phyloP scores from a whole-genome alignment of 1,284 basidiomycete genomes.

The Moesziomyces sp. region DNA sequence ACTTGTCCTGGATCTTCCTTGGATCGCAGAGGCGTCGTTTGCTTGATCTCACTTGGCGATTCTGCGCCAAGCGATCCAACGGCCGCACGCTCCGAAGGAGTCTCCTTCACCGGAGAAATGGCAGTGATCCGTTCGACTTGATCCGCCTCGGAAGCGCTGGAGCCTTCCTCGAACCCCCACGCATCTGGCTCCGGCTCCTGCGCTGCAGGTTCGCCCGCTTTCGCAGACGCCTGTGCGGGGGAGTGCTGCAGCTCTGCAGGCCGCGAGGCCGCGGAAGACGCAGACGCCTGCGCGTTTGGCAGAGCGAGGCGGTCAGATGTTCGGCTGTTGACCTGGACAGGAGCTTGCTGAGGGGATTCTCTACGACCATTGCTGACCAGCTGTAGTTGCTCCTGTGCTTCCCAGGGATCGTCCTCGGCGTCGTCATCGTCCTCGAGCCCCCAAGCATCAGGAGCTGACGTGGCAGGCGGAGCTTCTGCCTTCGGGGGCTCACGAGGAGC shows the following conservation, averaged over 20 bases:
- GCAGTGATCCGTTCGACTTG: constrained; percentile 13
- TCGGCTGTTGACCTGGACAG: too few species aligned
- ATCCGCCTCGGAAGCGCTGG: constrained; percentile 28
- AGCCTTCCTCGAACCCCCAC: constrained; percentile 41
- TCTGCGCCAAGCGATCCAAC: neutral
- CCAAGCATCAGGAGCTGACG: constrained; percentile 4
- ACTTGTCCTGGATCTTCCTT: too few species aligned
- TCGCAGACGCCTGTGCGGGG: neutral
- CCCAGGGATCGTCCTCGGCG: constrained; percentile 24
- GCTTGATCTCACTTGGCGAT: neutral
- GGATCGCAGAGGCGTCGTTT: neutral
- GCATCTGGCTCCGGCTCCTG: constrained; percentile 28
- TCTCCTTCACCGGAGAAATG: neutral
- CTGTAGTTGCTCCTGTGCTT: neutral
- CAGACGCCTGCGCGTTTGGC: neutral
- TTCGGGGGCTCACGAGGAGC: neutral
- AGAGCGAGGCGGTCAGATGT: neutral
- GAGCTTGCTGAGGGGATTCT: neutral
- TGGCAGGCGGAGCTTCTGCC: neutral
- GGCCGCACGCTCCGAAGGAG: neutral
- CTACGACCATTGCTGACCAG: neutral
- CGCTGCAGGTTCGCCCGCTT: neutral
- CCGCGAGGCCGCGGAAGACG: too few species aligned
- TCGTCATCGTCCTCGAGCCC: constrained; percentile 14
- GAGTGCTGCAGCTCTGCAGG: neutral